Evolutionary conservation across 805 yeast species (phyloP).

Genomic region (Wickerhamomyces canadensis): DNA sequence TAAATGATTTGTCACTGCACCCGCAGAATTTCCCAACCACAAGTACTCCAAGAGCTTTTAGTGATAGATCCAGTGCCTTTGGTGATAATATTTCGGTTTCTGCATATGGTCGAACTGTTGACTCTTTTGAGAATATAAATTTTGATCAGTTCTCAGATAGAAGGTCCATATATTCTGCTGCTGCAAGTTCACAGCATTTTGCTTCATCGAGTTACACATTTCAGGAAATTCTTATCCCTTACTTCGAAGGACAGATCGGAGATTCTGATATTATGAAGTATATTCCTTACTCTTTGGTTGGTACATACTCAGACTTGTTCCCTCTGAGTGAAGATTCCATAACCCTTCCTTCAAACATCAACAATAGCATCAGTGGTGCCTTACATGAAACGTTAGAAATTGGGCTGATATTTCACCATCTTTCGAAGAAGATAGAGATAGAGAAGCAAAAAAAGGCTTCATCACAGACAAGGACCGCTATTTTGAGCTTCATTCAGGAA

Average conservation of each 20-base stretch:
- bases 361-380: conserved; percentile 51
- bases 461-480: conserved; percentile 60
- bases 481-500: conserved; percentile 40
- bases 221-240: conserved; percentile 27
- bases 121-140: conserved; percentile 32
- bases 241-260: conserved; percentile 28
- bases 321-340: conserved; percentile 33
- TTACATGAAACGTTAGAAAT: conserved; percentile 62
- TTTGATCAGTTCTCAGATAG: conserved; percentile 33
- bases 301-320: conserved; percentile 54
- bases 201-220: conserved; percentile 19
- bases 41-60: conserved; percentile 1
- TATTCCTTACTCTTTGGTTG: conserved; percentile 52
- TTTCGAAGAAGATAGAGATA: conserved; percentile 30
- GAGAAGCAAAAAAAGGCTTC: conserved; percentile 23
- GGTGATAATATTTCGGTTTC: conserved; percentile 9
- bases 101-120: conserved; percentile 23
- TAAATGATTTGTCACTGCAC: conserved; percentile 10
- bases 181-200: conserved; percentile 8
- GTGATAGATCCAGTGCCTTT: neutral
- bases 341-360: conserved; percentile 45
- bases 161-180: conserved; percentile 29
- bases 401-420: conserved; percentile 54
- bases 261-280: conserved; percentile 40
- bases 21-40: conserved; percentile 4